Conservation (phyloP, 2,329 filamentous ascomycete species). For the Monosporascus sp. region DNA sequence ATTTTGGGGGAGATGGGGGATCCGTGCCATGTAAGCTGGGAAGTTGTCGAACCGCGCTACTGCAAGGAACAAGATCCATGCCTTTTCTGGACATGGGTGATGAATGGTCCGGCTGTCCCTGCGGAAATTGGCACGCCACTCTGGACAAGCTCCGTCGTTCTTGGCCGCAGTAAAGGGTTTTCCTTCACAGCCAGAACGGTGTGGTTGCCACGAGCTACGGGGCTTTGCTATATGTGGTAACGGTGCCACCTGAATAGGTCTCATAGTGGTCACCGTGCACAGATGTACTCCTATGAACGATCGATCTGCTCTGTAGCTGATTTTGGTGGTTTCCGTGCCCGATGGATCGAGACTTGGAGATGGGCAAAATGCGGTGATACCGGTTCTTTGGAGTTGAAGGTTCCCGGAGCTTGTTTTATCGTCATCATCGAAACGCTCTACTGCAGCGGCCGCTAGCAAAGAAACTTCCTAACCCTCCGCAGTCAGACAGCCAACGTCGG, state of each 20-base stretch:
- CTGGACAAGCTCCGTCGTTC: not conserved
- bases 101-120: not conserved
- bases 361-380: too few relatives aligned
- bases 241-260: too few relatives aligned
- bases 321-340: too few relatives aligned
- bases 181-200: too few relatives aligned
- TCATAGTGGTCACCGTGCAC: too few relatives aligned
- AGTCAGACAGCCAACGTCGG: not conserved
- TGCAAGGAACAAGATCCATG: conserved; percentile 2
- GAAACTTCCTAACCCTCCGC: not conserved
- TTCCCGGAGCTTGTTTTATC: not conserved
- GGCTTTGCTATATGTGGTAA: too few relatives aligned
- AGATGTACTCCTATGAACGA: too few relatives aligned
- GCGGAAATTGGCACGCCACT: not conserved
- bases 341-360: too few relatives aligned
- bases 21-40: not conserved
- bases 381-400: too few relatives aligned
- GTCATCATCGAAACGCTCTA: not conserved
- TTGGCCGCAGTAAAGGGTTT: not conserved
- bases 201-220: too few relatives aligned
- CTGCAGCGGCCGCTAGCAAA: not conserved
- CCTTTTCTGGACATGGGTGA: not conserved
- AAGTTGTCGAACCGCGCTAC: not conserved
- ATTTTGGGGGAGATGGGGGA: not conserved
- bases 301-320: too few relatives aligned